Conservation (phyloP, 2,329 filamentous ascomycete species). For the Fragosphaeria purpurea region DNA sequence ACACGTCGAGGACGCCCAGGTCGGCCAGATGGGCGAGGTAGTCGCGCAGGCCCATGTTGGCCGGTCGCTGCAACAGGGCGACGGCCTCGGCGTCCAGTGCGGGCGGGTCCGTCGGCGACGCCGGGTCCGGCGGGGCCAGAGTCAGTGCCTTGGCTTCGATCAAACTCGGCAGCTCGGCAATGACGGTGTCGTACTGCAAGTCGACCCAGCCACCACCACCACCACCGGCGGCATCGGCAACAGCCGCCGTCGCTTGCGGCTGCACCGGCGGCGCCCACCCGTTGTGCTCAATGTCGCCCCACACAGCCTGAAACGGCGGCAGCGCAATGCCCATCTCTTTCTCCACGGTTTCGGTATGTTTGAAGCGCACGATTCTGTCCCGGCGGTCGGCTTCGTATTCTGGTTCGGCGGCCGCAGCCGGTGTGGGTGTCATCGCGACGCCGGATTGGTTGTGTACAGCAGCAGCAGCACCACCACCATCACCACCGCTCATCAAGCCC, state of each 20-base stretch:
- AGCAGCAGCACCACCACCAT: neutral
- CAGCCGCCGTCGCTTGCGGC: neutral
- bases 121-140: slow-evolving; percentile 52
- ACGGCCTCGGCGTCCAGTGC: slow-evolving; percentile 58
- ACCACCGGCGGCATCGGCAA: neutral
- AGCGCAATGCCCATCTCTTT: slow-evolving; percentile 35
- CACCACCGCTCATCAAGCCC: neutral
- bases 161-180: slow-evolving; percentile 76
- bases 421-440: too few relatives aligned
- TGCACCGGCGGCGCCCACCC: slow-evolving; percentile 75
- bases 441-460: too few relatives aligned
- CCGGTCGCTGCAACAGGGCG: slow-evolving; percentile 58
- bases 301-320: slow-evolving; percentile 43
- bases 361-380: slow-evolving; percentile 2
- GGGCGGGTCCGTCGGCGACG: slow-evolving; percentile 27
- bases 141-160: slow-evolving; percentile 92
- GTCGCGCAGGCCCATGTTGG: slow-evolving; percentile 63
- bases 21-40: slow-evolving; percentile 64
- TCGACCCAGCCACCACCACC: slow-evolving; percentile 17
- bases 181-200: slow-evolving; percentile 72
- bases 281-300: slow-evolving; percentile 76
- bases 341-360: slow-evolving; percentile 12
- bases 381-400: neutral
- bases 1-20: slow-evolving; percentile 48
- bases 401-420: neutral